A percentile compares a stretch with the other conserved stretches of the same genome.
Conservation (phyloP, 2,329 filamentous ascomycete species). For the Talaromyces amestolkiae region DNA sequence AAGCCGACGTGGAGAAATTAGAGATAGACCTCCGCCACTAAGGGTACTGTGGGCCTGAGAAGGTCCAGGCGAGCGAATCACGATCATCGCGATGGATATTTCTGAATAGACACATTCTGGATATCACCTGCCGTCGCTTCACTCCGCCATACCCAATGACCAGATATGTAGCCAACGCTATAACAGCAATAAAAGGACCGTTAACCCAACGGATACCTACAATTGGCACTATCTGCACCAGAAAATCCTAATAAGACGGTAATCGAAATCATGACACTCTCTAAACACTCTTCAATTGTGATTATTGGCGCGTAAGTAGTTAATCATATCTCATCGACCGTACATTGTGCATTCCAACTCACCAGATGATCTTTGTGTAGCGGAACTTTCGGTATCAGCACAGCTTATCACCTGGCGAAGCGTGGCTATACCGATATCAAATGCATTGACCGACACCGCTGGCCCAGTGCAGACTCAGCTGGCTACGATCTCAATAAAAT, state of each 20-base stretch:
- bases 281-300: constrained; percentile 14
- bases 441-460: constrained; percentile 48
- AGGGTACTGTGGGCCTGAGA: not conserved
- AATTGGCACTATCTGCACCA: not conserved
- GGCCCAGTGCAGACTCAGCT: constrained; percentile 49
- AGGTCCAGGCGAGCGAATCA: constrained; percentile 17
- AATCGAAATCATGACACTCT: constrained; percentile 6
- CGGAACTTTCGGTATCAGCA: constrained; percentile 53
- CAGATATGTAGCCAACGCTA: not conserved
- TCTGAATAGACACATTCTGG: not conserved
- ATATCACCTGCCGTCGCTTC: not conserved
- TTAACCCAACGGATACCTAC: not conserved
- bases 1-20: not conserved
- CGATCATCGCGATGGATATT: not conserved
- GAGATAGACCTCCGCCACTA: not conserved
- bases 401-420: constrained; percentile 53
- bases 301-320: constrained; percentile 17
- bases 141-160: not conserved
- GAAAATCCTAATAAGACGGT: not conserved
- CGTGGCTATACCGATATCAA: constrained; percentile 51
- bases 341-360: constrained; percentile 13
- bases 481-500: constrained; percentile 55
- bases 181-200: not conserved
- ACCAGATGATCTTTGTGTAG: constrained; percentile 38
- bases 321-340: not conserved